Percentiles rank a stretch among this genome's conserved stretches.
These are phyloP conservation scores for Cryptococcus deneoformans DNA, from an alignment of 1,284 basidiomycete species.

Conservation along the genomic window DNA sequence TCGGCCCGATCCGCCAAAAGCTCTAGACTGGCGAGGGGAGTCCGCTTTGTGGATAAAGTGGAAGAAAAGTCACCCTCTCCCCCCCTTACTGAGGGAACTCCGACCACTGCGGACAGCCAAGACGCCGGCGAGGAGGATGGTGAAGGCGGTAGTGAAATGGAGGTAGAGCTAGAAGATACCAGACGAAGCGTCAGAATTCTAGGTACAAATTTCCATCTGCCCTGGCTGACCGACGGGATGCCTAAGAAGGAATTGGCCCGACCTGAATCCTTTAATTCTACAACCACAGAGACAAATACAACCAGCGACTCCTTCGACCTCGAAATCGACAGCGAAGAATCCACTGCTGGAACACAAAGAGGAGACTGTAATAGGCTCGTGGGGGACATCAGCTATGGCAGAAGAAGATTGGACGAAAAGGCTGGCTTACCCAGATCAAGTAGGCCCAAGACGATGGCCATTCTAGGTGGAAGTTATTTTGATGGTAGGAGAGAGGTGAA, in stretches of 20 bases:
- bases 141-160: not conserved
- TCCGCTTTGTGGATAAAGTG: slow-evolving; percentile 25
- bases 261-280: slow-evolving; percentile 9
- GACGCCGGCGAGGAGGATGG: not conserved
- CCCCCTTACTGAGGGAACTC: not conserved
- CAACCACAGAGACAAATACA: not conserved
- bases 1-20: slow-evolving; percentile 6
- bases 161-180: not conserved
- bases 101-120: not conserved
- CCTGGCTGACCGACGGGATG: slow-evolving; percentile 2
- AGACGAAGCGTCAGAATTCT: slow-evolving; percentile 10
- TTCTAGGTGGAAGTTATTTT: slow-evolving; percentile 15
- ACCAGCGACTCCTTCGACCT: not conserved
- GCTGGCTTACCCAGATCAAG: not conserved
- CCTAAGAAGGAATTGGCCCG: not conserved
- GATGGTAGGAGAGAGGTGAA: slow-evolving; percentile 11
- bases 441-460: slow-evolving; percentile 8
- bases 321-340: not conserved
- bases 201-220: slow-evolving; percentile 16
- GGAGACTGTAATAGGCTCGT: not conserved
- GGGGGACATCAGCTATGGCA: not conserved
- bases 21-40: slow-evolving; percentile 13
- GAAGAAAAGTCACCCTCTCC: slow-evolving; percentile 3
- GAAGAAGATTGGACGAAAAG: not conserved
- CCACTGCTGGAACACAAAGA: not conserved